These are phyloP conservation scores for Colletotrichum australisinense DNA, from an alignment of 2,329 filamentous ascomycete genomes.

Conservation along the genomic window DNA sequence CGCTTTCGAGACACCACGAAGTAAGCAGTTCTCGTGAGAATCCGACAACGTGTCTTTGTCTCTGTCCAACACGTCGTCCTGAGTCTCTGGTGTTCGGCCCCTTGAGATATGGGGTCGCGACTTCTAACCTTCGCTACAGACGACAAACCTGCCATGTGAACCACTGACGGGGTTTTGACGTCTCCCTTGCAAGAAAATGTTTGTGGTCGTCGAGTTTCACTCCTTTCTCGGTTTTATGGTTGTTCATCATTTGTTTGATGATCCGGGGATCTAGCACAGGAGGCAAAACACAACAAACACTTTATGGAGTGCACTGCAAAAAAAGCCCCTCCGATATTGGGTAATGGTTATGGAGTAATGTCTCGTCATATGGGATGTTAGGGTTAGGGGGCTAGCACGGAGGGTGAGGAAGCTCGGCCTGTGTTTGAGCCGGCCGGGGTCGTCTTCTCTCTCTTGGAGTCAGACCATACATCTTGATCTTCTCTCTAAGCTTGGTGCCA, in stretches of 20 bases:
- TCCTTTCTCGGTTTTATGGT: slow-evolving; percentile 12
- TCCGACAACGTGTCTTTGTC: neutral
- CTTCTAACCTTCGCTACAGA: neutral
- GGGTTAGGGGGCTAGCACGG: too few species aligned
- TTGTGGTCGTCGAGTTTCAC: slow-evolving; percentile 26
- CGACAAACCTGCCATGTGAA: neutral
- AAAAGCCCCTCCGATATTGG: too few species aligned
- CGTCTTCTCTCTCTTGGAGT: neutral
- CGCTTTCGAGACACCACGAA: slow-evolving; percentile 1
- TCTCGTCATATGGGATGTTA: too few species aligned
- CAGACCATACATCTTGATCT: neutral
- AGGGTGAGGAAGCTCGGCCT: neutral
- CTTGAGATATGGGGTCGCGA: neutral
- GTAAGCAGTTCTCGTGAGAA: slow-evolving; percentile 2
- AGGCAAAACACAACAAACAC: slow-evolving; percentile 23
- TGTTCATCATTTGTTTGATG: slow-evolving; percentile 35
- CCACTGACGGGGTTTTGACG: too few species aligned
- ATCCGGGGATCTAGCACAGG: slow-evolving; percentile 34
- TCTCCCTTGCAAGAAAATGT: neutral
- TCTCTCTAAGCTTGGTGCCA: neutral
- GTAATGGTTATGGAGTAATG: too few species aligned
- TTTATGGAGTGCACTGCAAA: too few species aligned
- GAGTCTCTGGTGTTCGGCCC: neutral
- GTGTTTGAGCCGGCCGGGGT: neutral
- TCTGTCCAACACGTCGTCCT: neutral